Percentiles rank a stretch among this genome's conserved stretches.
Conservation (phyloP, 2,329 filamentous ascomycete genomes). For the Cladosporium austrohemisphaericum region DNA sequence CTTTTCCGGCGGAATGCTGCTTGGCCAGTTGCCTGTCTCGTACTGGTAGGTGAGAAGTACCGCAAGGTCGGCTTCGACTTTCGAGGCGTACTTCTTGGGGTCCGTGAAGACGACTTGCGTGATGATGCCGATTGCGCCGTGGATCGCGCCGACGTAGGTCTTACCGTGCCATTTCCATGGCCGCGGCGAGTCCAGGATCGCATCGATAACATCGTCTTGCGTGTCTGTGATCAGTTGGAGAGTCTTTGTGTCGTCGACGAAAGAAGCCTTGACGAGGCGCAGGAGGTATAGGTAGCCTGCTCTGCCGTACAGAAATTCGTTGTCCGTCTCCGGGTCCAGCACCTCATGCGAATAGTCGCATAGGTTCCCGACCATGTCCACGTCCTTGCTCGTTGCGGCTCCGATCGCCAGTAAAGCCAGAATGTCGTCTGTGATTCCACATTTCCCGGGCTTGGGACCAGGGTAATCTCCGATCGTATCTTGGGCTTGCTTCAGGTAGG, state of each 20-base stretch:
- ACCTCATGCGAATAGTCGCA: slow-evolving; percentile 50
- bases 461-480: slow-evolving; percentile 48
- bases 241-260: slow-evolving; percentile 48
- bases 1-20: slow-evolving; percentile 48
- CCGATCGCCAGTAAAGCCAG: slow-evolving; percentile 49
- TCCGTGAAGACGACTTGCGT: slow-evolving; percentile 63
- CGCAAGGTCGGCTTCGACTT: slow-evolving; percentile 52
- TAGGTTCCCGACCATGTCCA: slow-evolving; percentile 47
- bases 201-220: slow-evolving; percentile 55
- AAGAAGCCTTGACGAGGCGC: slow-evolving; percentile 57
- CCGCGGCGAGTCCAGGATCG: slow-evolving; percentile 53
- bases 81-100: slow-evolving; percentile 51
- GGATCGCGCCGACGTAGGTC: slow-evolving; percentile 61
- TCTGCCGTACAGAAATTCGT: slow-evolving; percentile 65
- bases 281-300: slow-evolving; percentile 67
- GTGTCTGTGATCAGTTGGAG: slow-evolving; percentile 52
- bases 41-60: slow-evolving; percentile 58
- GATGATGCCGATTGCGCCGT: slow-evolving; percentile 67
- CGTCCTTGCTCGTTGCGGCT: slow-evolving; percentile 48
- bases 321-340: slow-evolving; percentile 45
- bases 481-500: slow-evolving; percentile 49
- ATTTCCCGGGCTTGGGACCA: slow-evolving; percentile 44
- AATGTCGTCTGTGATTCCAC: slow-evolving; percentile 50
- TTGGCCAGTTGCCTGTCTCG: slow-evolving; percentile 61
- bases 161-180: slow-evolving; percentile 65